These are phyloP conservation scores for Medicago ruthenica DNA, from an alignment of 306 rosid species.

Conservation along the genomic window DNA sequence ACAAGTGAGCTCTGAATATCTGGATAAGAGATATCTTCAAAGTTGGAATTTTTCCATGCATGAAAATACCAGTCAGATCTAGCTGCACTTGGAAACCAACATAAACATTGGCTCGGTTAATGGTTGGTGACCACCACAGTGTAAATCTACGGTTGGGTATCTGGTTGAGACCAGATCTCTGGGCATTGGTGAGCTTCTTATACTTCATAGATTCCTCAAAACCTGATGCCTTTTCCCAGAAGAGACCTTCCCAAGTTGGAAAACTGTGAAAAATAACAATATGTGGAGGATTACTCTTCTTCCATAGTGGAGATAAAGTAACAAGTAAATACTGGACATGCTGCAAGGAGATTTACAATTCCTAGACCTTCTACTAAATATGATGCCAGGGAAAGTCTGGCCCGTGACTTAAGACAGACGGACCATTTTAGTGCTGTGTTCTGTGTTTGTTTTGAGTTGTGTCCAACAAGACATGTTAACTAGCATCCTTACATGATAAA, in stretches of 20 bases:
- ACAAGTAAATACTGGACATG: too few species aligned
- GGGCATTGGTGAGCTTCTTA: conserved; percentile 97
- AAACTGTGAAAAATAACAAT: conserved; percentile 30
- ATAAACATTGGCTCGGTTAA: conserved; percentile 96
- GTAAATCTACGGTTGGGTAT: conserved; percentile 99
- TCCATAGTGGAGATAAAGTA: too few species aligned
- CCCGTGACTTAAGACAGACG: too few species aligned
- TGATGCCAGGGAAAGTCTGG: too few species aligned
- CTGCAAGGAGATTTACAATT: too few species aligned
- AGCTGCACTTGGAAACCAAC: conserved; percentile 99
- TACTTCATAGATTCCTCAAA: conserved; percentile 99
- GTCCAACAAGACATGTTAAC: too few species aligned
- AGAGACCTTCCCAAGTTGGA: conserved; percentile 99
- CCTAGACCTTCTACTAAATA: too few species aligned
- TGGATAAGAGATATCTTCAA: conserved; percentile 96
- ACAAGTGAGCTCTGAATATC: conserved; percentile 97
- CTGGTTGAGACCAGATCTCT: conserved; percentile 99
- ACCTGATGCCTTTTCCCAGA: conserved; percentile 99
- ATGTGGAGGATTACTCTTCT: too few species aligned
- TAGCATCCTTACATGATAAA: too few species aligned
- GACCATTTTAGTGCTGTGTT: too few species aligned
- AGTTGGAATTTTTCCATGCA: conserved; percentile 99
- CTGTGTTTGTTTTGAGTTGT: too few species aligned
- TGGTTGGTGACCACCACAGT: conserved; percentile 99
- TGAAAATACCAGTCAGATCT: conserved; percentile 97